A percentile compares a stretch with the other conserved stretches of the same genome.
phyloP scores from a whole-genome alignment of 129 eudicot species.

The Scalesia atractyloides region DNA sequence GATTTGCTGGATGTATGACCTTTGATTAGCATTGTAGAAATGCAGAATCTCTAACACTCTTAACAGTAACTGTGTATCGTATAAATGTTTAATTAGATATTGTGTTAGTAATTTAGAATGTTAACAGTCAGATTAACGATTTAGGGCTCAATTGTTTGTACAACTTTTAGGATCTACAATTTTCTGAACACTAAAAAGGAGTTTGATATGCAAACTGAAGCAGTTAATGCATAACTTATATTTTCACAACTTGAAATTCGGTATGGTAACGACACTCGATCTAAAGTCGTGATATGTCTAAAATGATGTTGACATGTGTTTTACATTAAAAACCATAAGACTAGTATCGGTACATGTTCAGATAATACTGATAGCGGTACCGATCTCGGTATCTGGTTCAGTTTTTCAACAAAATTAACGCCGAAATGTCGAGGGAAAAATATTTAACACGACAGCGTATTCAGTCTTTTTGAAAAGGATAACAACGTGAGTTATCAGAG shows the following conservation, averaged over 20 bases:
- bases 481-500: too few relatives aligned
- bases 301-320: too few relatives aligned
- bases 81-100: background rate
- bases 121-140: background rate
- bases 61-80: background rate
- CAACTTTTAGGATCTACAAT: background rate
- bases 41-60: background rate
- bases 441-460: too few relatives aligned
- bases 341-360: too few relatives aligned
- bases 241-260: background rate
- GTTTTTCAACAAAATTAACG: too few relatives aligned
- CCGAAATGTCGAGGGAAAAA: too few relatives aligned
- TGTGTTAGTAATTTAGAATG: background rate
- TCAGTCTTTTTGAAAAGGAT: too few relatives aligned
- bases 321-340: too few relatives aligned
- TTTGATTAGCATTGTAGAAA: background rate
- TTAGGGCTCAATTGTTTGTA: conserved; percentile 17
- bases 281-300: too few relatives aligned
- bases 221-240: background rate
- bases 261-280: too few relatives aligned
- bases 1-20: conserved; percentile 8
- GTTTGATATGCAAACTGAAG: background rate
- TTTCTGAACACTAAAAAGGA: background rate
- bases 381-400: too few relatives aligned
- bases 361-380: too few relatives aligned